Evolutionary conservation across 164 flowering plant species (phyloP), one percentile per base, ranked within the genome.

Genomic region (Annona squamosa): DNA sequence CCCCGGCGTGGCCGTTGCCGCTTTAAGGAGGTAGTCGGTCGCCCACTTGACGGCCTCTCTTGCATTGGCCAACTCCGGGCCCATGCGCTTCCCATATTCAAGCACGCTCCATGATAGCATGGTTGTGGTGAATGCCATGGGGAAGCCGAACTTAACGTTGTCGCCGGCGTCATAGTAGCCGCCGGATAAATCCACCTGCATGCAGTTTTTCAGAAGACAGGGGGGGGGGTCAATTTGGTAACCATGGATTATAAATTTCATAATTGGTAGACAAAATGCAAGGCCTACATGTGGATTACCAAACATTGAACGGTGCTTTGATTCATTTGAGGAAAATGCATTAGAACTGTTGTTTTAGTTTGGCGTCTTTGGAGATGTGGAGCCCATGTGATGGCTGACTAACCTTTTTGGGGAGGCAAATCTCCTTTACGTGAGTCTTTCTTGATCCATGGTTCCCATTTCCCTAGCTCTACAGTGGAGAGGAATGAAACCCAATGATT

Each of bases 151-250:
- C 77, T 95, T 95, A 7, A 95, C 90, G 48, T 92, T 91, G 89
- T 92, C 99, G 0, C 99, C 99, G 6, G 97, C 99, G 48, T 94
- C 99, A 48, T 91, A 91, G 84, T 93, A 93, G 0, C 99, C 99
- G 5, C 98, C 98, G 0, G 80, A 79, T 26, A 95, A 79, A 71
- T 93, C 89, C 75, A 93, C 96, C 99, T 90, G 46, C 48, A 26
- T n/a, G 48, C 1, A 63, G 13, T 52, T 52, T 26, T 52, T 52
- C 12, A 44, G 46, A 13, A 37, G 45, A 12, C 46, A 66, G 4
- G 0, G 37, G 4, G 0, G 37, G 13, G 65, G 65, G 1, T 66
- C 16, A 66, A 17, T 37, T 65, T 43, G 10, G 4, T 52, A 9
- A 48, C 59, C 3, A 0, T 65, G 42, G 42, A 37, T 65, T 63